Evolutionary conservation across 2,329 filamentous ascomycete species (phyloP).

Genomic region (Diaporthe sp.): DNA sequence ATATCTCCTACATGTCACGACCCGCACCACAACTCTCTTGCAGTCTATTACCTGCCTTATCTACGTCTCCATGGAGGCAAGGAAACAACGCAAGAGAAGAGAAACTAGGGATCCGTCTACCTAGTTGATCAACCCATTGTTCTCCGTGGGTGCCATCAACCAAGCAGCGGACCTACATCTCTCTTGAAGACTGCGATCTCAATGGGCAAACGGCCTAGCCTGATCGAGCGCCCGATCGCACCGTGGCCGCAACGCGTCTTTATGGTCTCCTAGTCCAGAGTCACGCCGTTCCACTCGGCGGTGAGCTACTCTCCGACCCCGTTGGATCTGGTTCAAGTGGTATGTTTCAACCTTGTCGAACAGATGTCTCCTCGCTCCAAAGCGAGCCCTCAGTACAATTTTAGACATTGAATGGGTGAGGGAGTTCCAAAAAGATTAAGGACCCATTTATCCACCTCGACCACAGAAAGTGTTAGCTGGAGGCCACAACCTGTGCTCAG

Average conservation of each 20-base stretch:
- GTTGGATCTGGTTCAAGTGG: not conserved
- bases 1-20: not conserved
- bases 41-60: conserved; percentile 76
- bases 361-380: not conserved
- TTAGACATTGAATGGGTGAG: not conserved
- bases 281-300: not conserved
- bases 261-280: not conserved
- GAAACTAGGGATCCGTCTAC: conserved; percentile 36
- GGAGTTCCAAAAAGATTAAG: not conserved
- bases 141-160: conserved; percentile 24
- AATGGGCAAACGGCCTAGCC: not conserved
- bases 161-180: conserved; percentile 28
- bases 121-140: conserved; percentile 26
- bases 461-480: not conserved
- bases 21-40: conserved; percentile 61
- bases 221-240: not conserved
- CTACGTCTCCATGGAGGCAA: conserved; percentile 63
- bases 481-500: not conserved
- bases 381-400: not conserved
- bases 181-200: not conserved
- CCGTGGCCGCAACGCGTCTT: not conserved
- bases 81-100: conserved; percentile 82
- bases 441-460: not conserved
- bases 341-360: not conserved
- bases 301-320: not conserved